Evolutionary conservation across 768 basidiomycete species (phyloP).

Genomic region (Sutorius australiensis): DNA sequence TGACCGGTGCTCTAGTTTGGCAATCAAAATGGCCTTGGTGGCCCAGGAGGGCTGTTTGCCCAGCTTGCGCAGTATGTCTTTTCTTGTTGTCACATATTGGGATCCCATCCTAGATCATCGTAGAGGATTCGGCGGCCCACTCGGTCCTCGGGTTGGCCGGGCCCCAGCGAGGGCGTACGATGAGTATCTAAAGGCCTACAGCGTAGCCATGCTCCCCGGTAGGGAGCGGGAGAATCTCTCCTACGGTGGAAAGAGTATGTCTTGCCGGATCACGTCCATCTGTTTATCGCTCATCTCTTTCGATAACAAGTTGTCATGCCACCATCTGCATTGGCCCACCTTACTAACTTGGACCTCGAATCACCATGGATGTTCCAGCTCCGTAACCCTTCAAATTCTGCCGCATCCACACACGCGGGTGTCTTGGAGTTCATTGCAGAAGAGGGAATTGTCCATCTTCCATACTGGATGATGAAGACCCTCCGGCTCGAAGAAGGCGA

Average conservation of each 20-base stretch:
- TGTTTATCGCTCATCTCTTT: constrained; percentile 6
- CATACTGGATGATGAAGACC: constrained; percentile 99
- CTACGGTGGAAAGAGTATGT: constrained; percentile 95
- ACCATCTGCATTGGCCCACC: constrained; percentile 84
- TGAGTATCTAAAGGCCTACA: constrained; percentile 92
- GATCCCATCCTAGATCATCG: constrained; percentile 18
- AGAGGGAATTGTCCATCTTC: constrained; percentile 92
- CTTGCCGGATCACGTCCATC: constrained; percentile 25
- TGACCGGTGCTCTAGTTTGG: constrained; percentile 33
- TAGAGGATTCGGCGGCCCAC: constrained; percentile 54
- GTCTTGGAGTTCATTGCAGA: constrained; percentile 99
- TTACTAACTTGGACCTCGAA: constrained; percentile 84
- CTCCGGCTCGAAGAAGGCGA: constrained; percentile 92
- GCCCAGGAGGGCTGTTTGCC: constrained; percentile 58
- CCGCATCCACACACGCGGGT: constrained; percentile 89
- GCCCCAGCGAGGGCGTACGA: constrained; percentile 74
- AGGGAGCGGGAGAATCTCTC: constrained; percentile 86
- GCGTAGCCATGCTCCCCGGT: constrained; percentile 89
- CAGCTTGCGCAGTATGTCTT: constrained; percentile 59
- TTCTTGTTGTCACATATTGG: neutral
- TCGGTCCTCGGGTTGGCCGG: constrained; percentile 43
- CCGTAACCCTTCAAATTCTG: constrained; percentile 81
- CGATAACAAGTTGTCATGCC: constrained; percentile 85
- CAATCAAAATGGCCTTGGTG: constrained; percentile 33
- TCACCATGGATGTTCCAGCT: constrained; percentile 96